These are phyloP conservation scores for Kodamaea sp. DNA, from an alignment of 1,139 yeast genomes.

Conservation along the genomic window DNA sequence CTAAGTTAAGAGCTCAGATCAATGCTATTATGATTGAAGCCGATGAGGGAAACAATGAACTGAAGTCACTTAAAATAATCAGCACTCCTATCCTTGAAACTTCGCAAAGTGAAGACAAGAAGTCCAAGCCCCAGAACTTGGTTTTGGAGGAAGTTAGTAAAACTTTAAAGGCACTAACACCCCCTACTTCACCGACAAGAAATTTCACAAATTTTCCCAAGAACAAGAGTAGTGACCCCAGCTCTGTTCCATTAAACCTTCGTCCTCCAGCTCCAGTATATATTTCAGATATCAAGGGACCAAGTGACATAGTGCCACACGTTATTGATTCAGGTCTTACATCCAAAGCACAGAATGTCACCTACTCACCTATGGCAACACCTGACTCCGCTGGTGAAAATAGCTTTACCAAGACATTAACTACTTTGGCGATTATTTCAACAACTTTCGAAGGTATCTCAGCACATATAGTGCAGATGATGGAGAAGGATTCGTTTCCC, in stretches of 20 bases:
- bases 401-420: constrained; percentile 23
- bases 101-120: neutral
- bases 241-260: neutral
- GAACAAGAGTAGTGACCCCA: neutral
- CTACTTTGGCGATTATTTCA: constrained; percentile 32
- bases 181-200: neutral
- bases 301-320: neutral
- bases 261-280: neutral
- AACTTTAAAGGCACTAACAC: neutral
- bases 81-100: neutral
- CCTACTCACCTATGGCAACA: constrained; percentile 2
- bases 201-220: neutral
- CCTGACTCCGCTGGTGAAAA: constrained; percentile 2
- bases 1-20: constrained; percentile 51
- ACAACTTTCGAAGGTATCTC: constrained; percentile 45
- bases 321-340: neutral
- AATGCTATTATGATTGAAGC: constrained; percentile 41
- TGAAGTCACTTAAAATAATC: neutral
- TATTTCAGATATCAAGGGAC: neutral
- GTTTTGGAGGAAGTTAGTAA: neutral
- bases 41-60: neutral
- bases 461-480: constrained; percentile 52
- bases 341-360: too few relatives aligned
- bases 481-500: constrained; percentile 75
- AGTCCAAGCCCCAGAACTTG: neutral